Evolutionary conservation across 805 yeast genomes (phyloP), one percentile per base, ranked within the genome.

Genomic region (Blastobotrys americana): DNA sequence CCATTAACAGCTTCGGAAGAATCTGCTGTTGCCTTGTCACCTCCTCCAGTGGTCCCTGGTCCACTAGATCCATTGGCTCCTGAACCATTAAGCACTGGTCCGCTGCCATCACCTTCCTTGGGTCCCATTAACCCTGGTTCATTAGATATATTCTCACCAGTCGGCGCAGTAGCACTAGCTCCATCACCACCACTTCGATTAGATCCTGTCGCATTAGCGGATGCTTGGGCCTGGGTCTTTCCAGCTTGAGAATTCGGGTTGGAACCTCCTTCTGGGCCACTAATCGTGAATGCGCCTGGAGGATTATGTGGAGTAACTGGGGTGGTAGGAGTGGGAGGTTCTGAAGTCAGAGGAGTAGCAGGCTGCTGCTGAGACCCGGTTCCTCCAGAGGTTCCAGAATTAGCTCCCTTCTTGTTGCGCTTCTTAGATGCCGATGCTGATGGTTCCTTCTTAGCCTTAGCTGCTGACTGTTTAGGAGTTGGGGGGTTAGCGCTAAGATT

Each of bases 311-410:
- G 70, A 0, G 70, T 66, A 18, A 62, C 46, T 22, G 72, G 72
- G 1, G 71, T 67, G 1, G 70, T 66, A 44, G 71, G 71, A 4
- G 71, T 67, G 23, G 68, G 70, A 5, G 71, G 70, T 37, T 67
- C 71, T 9, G 68, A 62, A 21, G 60, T 55, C 28, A 50, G 58
- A 19, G 57, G 52, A 6, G 56, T 53, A 17, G 56, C 55, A 8
- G 56, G 55, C 17, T 49, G 51, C 31, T 25, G 17, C 34, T 34
- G 6, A 39, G 19, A 34, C 15, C 37, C 37, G 15, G 37, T 8
- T 10, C n/a, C 15, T 10, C 39, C 50, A 22, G 46, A 46, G 15
- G 44, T 50, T 9, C 41, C 45, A 13, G 10, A 8, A 23, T 27
- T 27, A 10, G 27, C 31, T 6, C 41, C 45, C 52, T 55, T 55